Base-by-base conservation (phyloP, 352 stramenopile species). In the Globisporangium polare region DNA sequence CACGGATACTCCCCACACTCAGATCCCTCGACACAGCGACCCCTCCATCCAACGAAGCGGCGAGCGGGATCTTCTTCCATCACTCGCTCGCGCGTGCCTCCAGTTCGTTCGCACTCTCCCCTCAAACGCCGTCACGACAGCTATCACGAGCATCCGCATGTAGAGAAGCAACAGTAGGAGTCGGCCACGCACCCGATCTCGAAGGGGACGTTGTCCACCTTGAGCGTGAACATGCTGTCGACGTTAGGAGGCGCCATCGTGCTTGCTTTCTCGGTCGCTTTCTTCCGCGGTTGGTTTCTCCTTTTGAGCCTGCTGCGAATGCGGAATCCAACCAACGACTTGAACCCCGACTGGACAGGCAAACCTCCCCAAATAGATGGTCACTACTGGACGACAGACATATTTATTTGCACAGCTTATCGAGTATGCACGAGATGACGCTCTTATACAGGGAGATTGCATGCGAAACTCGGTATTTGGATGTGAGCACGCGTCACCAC, bases 161-260 rank as follows among this genome's bases (percentile, higher is more conserved):
- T 29, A 46, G 0, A 63, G 17, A 35, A 26, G 26, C 18, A 54
- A 8, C 57, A 50, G 47, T 62, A 37, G 29, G 7, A 35, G 29
- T 31, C 4, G 33, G 24, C 3, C 33, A 77, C 77, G 62, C 66
- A 90, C 81, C 75, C 79, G 53, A 84, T 78, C 67, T 86, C 67
- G 73, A 88, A 93, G 15, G 84, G 79, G 51, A 95, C 83, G 69
- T 95, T 95, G 78, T 95, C 87, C 69, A 95, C 83, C 76, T 95
- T 93, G 63, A 94, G 86, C 53, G 83, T 92, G 71, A 85, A 78
- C 85, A 94, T 94, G 67, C 63, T 79, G 63, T 92, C 80, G 61
- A 94, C 79, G 69, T 90, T 83, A 8, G 85, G 84, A 61, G 85
- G 82, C 67, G 79, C 75, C 80, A 89, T 91, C n/a, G n/a, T n/a